Base-by-base conservation (phyloP, 768 basidiomycete genomes). In the Leccinum barrowsii region DNA sequence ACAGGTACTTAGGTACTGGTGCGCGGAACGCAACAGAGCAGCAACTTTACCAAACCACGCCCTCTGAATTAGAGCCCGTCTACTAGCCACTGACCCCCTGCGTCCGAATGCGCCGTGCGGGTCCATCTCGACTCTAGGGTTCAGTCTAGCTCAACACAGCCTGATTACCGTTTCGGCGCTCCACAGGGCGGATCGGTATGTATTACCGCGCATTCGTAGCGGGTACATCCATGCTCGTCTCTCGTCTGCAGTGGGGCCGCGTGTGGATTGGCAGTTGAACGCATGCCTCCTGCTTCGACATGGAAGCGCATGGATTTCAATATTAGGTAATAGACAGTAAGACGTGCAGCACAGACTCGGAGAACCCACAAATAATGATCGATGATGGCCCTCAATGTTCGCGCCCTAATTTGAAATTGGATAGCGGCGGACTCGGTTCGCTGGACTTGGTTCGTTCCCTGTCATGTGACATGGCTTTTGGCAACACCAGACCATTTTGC, bases 21-120 rank as follows among this genome's bases (percentile, higher is more conserved):
- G 63, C 58, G 49, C 37, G 37, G 60, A 21, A 52, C 15, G 37
- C 50, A 55, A 50, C 50, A 55, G 58, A 56, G 60, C 10, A 62
- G 57, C 32, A 42, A 44, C 52, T 35, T 73, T 65, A 69, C 69
- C 69, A 73, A 69, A 70, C 59, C 51, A 52, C 34, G 56, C 51
- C 66, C 68, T 61, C 60, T 58, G 58, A 56, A 56, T 62, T 32
- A 46, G 58, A 54, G 42, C 52, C 50, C 48, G 54, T 22, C 21
- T 21, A 21, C 48, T 50, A 37, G 22, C 47, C 30, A 49, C 37
- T 40, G 48, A 46, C 37, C 37, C 12, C 42, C 24, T 21, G 46
- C 5, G 37, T 53, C 52, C 46, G 46, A 52, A 28, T 26, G 26
- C 49, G 49, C n/a, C 49, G 26, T 17, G 49, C 52, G 47, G 52